Conservation (phyloP, 164 flowering plant species). For the Dillenia turbinata region DNA sequence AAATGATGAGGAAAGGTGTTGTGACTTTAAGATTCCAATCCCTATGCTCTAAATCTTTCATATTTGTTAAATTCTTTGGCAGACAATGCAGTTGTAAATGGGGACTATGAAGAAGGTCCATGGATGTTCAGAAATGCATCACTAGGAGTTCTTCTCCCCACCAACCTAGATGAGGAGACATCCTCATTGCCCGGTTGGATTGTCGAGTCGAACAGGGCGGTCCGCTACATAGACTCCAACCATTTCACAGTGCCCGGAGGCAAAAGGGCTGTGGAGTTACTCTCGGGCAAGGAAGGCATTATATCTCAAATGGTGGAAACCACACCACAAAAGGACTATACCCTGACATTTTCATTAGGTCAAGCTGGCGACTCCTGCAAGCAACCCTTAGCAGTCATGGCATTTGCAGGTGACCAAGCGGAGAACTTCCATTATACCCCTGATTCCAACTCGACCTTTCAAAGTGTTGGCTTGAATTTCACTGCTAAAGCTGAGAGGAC, state of each 20-base stretch:
- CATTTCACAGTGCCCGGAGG: slow-evolving; percentile 77
- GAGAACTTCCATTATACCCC: slow-evolving; percentile 67
- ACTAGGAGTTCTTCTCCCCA: slow-evolving; percentile 85
- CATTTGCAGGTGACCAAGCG: slow-evolving; percentile 93
- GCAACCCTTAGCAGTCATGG: slow-evolving; percentile 84
- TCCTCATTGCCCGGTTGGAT: slow-evolving; percentile 91
- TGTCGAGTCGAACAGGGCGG: slow-evolving; percentile 87
- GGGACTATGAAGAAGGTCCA: slow-evolving; percentile 93
- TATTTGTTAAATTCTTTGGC: slow-evolving; percentile 8
- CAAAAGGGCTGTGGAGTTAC: slow-evolving; percentile 77
- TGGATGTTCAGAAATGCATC: slow-evolving; percentile 82
- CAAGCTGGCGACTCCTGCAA: slow-evolving; percentile 80
- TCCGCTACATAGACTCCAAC: slow-evolving; percentile 77
- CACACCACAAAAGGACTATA: slow-evolving; percentile 51
- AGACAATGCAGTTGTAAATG: slow-evolving; percentile 84
- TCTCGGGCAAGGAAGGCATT: slow-evolving; percentile 97
- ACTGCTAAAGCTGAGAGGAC: slow-evolving; percentile 92
- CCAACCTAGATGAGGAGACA: slow-evolving; percentile 82
- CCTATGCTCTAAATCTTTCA: not conserved
- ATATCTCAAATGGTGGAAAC: slow-evolving; percentile 94
- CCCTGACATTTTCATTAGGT: slow-evolving; percentile 63
- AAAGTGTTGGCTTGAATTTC: slow-evolving; percentile 57
- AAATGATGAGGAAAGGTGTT: too few relatives aligned
- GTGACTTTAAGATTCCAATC: too few relatives aligned
- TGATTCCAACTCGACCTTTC: slow-evolving; percentile 52